Evolutionary conservation across 2,329 filamentous ascomycete species (phyloP).

Genomic region (Diaporthe helianthi): DNA sequence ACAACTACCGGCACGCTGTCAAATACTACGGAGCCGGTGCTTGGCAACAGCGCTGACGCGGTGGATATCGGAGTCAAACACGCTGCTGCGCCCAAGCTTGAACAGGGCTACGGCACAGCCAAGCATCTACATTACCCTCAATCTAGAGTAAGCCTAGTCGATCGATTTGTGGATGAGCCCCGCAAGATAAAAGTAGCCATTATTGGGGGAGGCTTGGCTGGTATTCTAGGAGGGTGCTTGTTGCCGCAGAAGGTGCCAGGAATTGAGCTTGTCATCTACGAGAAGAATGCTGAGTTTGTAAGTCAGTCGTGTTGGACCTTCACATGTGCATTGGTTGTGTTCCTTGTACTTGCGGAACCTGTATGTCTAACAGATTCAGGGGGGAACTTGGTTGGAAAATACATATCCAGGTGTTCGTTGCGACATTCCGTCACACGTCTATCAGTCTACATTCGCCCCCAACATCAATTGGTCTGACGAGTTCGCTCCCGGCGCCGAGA

Average conservation of each 20-base stretch:
- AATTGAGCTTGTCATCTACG: conserved; percentile 69
- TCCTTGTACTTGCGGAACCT: background rate
- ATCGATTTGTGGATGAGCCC: conserved; percentile 55
- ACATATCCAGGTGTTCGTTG: conserved; percentile 69
- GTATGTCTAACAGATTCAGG: conserved; percentile 44
- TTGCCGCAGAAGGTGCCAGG: conserved; percentile 73
- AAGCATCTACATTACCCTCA: conserved; percentile 32
- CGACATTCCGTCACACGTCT: conserved; percentile 74
- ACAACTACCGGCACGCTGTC: background rate
- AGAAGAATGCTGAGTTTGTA: conserved; percentile 73
- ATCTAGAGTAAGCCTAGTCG: conserved; percentile 41
- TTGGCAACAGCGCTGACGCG: background rate
- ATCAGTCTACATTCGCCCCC: conserved; percentile 71
- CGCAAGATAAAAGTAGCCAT: conserved; percentile 62
- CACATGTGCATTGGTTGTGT: too few species aligned
- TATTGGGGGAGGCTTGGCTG: conserved; percentile 69
- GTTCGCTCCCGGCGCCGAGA: conserved; percentile 72
- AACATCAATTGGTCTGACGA: conserved; percentile 74
- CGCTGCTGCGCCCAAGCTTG: background rate
- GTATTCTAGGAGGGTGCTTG: conserved; percentile 69
- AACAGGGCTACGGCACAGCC: background rate
- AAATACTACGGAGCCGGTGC: background rate
- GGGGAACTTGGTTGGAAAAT: conserved; percentile 63
- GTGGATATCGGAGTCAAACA: background rate
- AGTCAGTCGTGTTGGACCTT: conserved; percentile 41